Conservation (phyloP, 1,284 basidiomycete species). For the Coriolopsis trogii region DNA sequence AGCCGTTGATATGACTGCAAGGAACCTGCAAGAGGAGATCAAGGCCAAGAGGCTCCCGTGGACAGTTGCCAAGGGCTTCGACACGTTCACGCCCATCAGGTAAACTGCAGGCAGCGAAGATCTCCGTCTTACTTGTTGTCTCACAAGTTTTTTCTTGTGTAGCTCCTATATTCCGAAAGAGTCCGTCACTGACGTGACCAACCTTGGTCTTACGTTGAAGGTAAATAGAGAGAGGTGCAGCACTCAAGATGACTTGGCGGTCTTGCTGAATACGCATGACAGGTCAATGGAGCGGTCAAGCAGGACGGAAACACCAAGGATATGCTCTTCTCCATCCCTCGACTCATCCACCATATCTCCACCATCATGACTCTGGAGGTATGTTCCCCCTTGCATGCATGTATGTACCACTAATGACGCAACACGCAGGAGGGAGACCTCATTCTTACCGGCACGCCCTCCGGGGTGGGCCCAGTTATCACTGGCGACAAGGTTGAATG, state of each 20-base stretch:
- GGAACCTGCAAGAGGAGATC: conserved; percentile 92
- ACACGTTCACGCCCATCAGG: conserved; percentile 76
- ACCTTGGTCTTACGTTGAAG: conserved; percentile 79
- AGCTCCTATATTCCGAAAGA: conserved; percentile 84
- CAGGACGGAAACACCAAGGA: conserved; percentile 87
- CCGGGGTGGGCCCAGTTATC: conserved; percentile 82
- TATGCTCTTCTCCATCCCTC: conserved; percentile 94
- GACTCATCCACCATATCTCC: conserved; percentile 90
- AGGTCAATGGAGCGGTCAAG: conserved; percentile 84
- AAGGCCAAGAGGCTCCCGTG: conserved; percentile 95
- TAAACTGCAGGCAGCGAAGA: conserved; percentile 30
- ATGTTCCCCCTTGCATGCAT: conserved; percentile 27
- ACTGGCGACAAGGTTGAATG: conserved; percentile 85
- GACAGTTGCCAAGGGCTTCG: conserved; percentile 82
- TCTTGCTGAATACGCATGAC: conserved; percentile 4
- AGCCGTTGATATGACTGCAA: conserved; percentile 93
- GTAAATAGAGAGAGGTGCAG: conserved; percentile 38
- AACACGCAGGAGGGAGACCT: conserved; percentile 81
- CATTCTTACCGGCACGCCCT: conserved; percentile 87
- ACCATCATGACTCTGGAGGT: conserved; percentile 96
- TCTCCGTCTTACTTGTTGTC: too few relatives aligned
- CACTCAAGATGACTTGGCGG: neutral
- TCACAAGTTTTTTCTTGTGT: too few relatives aligned
- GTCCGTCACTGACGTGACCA: conserved; percentile 70
- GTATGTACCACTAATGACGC: neutral